Conservation (phyloP, 73 alveolate genomes). For the Halteria grandinella region DNA sequence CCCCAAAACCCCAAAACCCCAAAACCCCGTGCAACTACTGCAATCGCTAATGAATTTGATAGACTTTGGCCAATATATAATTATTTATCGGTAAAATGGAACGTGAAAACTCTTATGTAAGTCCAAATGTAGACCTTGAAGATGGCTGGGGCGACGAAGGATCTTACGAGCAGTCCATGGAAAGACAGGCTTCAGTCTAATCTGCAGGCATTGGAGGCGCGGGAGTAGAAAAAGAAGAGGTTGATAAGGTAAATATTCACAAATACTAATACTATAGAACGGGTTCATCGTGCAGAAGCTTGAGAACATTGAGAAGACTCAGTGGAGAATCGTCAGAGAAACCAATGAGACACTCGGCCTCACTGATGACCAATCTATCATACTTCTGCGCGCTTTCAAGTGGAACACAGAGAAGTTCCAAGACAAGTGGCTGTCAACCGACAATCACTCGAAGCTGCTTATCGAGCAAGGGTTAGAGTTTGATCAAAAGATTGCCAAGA, state of each 20-base stretch:
- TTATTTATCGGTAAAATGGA: too few species aligned
- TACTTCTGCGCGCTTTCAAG: conserved; percentile 45
- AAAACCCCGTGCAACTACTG: not conserved
- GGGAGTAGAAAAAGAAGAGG: not conserved
- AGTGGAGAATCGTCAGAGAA: conserved; percentile 19
- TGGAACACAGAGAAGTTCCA: conserved; percentile 66
- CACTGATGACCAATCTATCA: conserved; percentile 45
- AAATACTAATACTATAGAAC: too few species aligned
- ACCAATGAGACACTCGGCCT: conserved; percentile 28
- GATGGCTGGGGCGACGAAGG: not conserved
- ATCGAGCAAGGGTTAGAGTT: conserved; percentile 41
- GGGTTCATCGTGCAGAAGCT: conserved; percentile 18
- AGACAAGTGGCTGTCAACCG: conserved; percentile 67
- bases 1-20: conserved; percentile 1
- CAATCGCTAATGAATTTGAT: not conserved
- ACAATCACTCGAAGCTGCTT: conserved; percentile 37
- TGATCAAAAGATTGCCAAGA: not conserved
- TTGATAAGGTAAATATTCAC: too few species aligned
- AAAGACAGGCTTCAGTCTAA: not conserved
- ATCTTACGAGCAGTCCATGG: not conserved
- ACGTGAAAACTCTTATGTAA: not conserved
- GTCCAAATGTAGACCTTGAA: not conserved
- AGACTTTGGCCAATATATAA: not conserved
- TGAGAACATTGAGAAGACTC: conserved; percentile 54
- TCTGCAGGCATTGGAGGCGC: not conserved